Conservation (phyloP, 108 stramenopile genomes). For the Conticribra weissflogii region DNA sequence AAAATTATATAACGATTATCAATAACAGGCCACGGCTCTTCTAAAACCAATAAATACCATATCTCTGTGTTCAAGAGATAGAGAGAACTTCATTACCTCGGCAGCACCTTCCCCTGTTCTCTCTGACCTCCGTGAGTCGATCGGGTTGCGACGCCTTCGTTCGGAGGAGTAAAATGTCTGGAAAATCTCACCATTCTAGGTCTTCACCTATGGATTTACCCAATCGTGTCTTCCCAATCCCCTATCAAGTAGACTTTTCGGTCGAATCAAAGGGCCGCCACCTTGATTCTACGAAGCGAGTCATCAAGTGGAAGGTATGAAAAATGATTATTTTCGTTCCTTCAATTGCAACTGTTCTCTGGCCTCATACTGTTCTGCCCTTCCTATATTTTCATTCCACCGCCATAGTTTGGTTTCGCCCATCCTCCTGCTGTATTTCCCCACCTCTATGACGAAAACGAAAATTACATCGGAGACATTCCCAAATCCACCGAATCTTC, state of each 20-base stretch:
- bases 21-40: too few relatives aligned
- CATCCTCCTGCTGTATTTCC: slow-evolving; percentile 43
- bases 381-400: background rate
- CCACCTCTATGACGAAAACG: slow-evolving; percentile 35
- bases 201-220: background rate
- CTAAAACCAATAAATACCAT: too few relatives aligned
- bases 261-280: slow-evolving; percentile 44
- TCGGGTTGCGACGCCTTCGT: too few relatives aligned
- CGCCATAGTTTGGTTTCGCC: slow-evolving; percentile 42
- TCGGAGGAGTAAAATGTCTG: too few relatives aligned
- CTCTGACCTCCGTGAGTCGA: too few relatives aligned
- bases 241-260: slow-evolving; percentile 43
- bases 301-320: slow-evolving; percentile 21
- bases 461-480: slow-evolving; percentile 34
- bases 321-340: too few relatives aligned
- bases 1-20: too few relatives aligned
- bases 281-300: slow-evolving; percentile 35
- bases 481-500: too few relatives aligned
- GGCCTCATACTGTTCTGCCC: too few relatives aligned
- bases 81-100: too few relatives aligned
- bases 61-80: too few relatives aligned
- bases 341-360: background rate
- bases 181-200: background rate
- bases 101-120: too few relatives aligned
- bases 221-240: slow-evolving; percentile 29